Conservation (phyloP, 768 basidiomycete species). For the Boletus barrowsii region DNA sequence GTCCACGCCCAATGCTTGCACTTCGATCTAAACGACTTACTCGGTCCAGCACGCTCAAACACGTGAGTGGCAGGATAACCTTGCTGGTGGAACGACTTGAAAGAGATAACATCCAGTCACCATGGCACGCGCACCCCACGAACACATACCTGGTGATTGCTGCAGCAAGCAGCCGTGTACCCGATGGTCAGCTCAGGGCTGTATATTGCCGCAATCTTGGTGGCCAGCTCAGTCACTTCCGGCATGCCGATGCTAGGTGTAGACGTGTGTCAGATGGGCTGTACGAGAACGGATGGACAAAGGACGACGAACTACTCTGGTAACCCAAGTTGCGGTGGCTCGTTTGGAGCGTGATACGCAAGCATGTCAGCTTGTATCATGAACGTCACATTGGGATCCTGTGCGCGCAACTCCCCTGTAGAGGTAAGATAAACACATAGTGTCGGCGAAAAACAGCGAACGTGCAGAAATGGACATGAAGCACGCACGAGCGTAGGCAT, state of each 20-base stretch:
- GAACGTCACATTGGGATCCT: slow-evolving; percentile 65
- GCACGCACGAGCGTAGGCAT: slow-evolving; percentile 71
- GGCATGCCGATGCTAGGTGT: slow-evolving; percentile 68
- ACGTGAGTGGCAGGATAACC: slow-evolving; percentile 87
- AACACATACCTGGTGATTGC: slow-evolving; percentile 73
- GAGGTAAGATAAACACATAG: too few species aligned
- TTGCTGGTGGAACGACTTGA: slow-evolving; percentile 72
- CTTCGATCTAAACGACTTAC: slow-evolving; percentile 30
- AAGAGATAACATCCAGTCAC: background rate
- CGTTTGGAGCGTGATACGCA: slow-evolving; percentile 73
- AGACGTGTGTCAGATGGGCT: background rate
- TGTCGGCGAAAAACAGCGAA: background rate
- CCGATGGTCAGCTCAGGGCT: slow-evolving; percentile 76
- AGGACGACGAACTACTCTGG: slow-evolving; percentile 58
- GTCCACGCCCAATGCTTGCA: too few species aligned
- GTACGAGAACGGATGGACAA: background rate
- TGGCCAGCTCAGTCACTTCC: slow-evolving; percentile 71
- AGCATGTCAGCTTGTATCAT: slow-evolving; percentile 95
- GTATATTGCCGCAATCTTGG: slow-evolving; percentile 75
- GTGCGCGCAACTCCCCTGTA: slow-evolving; percentile 55
- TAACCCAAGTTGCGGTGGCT: slow-evolving; percentile 81
- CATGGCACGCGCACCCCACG: background rate
- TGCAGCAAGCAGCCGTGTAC: slow-evolving; percentile 78
- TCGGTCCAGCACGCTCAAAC: slow-evolving; percentile 81
- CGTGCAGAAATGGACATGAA: too few species aligned